phyloP scores from a whole-genome alignment of 164 flowering plant species.

The Brasenia schreberi region DNA sequence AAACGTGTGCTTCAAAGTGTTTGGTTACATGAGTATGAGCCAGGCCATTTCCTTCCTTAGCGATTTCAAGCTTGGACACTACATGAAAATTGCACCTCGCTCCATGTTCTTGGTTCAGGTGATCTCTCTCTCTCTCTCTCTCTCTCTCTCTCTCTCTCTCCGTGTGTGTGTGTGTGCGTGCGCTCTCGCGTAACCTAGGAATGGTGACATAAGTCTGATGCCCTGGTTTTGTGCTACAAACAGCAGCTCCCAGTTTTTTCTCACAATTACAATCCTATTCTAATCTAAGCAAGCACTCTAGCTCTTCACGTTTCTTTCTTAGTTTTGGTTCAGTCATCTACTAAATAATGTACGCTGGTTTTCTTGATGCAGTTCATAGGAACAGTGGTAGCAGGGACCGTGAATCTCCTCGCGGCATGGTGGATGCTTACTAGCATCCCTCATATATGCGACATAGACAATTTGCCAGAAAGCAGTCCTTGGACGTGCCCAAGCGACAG shows the following conservation, averaged over 20 bases:
- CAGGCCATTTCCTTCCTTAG: slow-evolving; percentile 60
- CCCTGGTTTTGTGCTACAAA: too few relatives aligned
- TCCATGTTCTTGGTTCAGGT: slow-evolving; percentile 79
- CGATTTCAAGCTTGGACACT: slow-evolving; percentile 80
- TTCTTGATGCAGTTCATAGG: slow-evolving; percentile 34
- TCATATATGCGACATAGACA: slow-evolving; percentile 49
- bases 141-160: too few relatives aligned
- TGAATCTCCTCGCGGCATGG: slow-evolving; percentile 52
- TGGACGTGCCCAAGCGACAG: slow-evolving; percentile 84
- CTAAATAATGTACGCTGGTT: too few relatives aligned
- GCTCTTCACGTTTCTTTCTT: too few relatives aligned
- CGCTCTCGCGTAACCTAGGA: too few relatives aligned
- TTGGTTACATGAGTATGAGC: slow-evolving; percentile 65
- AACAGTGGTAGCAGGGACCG: slow-evolving; percentile 55
- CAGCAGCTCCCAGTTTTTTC: too few relatives aligned
- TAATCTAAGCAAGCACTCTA: too few relatives aligned
- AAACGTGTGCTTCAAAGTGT: slow-evolving; percentile 69
- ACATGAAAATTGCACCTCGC: slow-evolving; percentile 79
- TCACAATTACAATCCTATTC: too few relatives aligned
- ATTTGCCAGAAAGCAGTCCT: slow-evolving; percentile 47
- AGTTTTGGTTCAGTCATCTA: too few relatives aligned
- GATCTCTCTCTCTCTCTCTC: not conserved
- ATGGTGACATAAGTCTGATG: too few relatives aligned
- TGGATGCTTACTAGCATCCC: slow-evolving; percentile 33
- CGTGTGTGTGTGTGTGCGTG: too few relatives aligned